These are phyloP conservation scores for Kuraishia piskuri DNA, from an alignment of 805 yeast genomes.

Conservation along the genomic window DNA sequence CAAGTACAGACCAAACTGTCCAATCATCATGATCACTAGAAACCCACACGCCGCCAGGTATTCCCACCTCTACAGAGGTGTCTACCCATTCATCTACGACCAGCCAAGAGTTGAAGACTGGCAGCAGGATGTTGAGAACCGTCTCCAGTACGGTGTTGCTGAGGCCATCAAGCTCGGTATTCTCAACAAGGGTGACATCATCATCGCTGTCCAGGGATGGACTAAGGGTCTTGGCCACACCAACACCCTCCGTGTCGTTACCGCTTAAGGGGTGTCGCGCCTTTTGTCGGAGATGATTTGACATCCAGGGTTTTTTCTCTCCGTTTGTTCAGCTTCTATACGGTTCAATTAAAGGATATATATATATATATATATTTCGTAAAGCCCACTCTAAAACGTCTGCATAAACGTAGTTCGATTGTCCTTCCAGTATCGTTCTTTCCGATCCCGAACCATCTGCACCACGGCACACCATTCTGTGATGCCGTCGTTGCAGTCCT, in stretches of 20 bases:
- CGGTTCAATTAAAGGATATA: neutral
- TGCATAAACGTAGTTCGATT: neutral
- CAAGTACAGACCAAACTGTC: slow-evolving; percentile 96
- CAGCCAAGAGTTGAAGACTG: slow-evolving; percentile 66
- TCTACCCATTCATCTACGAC: slow-evolving; percentile 87
- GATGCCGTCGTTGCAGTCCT: neutral
- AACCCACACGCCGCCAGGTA: slow-evolving; percentile 88
- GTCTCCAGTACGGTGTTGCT: slow-evolving; percentile 87
- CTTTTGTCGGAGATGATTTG: neutral
- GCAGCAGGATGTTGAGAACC: slow-evolving; percentile 93
- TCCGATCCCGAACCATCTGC: neutral
- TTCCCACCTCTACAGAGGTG: slow-evolving; percentile 96
- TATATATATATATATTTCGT: too few species aligned
- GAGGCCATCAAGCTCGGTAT: slow-evolving; percentile 85
- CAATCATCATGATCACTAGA: slow-evolving; percentile 97
- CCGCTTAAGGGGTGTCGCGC: slow-evolving; percentile 45
- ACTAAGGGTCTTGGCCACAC: slow-evolving; percentile 98
- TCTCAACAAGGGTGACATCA: slow-evolving; percentile 77
- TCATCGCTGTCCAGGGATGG: slow-evolving; percentile 97
- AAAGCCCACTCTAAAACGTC: neutral
- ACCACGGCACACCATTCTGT: neutral
- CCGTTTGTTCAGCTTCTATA: neutral
- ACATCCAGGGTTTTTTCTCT: neutral
- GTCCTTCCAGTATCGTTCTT: neutral
- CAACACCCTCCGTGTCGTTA: slow-evolving; percentile 90